phyloP scores from a whole-genome alignment of 768 basidiomycete species.

The Termitomyces sp. region DNA sequence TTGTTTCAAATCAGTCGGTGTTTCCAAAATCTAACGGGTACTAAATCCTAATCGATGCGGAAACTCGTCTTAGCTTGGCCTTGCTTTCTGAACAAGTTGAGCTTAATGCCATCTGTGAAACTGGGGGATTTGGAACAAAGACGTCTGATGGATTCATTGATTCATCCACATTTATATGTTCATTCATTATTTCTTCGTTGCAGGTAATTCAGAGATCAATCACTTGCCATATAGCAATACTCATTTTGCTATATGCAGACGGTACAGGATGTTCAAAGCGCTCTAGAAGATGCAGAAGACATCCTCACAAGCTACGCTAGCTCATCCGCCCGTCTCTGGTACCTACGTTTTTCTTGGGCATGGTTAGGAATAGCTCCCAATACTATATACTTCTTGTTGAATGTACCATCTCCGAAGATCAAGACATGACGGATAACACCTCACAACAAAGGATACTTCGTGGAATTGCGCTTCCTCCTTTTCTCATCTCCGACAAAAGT shows the following conservation, averaged over 20 bases:
- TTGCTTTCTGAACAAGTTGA: slow-evolving; percentile 25
- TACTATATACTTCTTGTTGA: slow-evolving; percentile 20
- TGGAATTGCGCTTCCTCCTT: slow-evolving; percentile 22
- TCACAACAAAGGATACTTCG: slow-evolving; percentile 29
- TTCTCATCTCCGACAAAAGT: neutral
- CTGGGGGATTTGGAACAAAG: slow-evolving; percentile 24
- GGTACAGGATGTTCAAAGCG: slow-evolving; percentile 36
- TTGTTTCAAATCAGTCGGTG: slow-evolving; percentile 22
- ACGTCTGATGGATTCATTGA: slow-evolving; percentile 16
- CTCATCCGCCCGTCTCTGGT: slow-evolving; percentile 34
- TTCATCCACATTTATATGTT: slow-evolving; percentile 29
- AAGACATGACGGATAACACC: slow-evolving; percentile 17
- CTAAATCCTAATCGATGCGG: slow-evolving; percentile 14
- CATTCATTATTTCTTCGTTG: slow-evolving; percentile 41
- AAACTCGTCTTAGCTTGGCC: slow-evolving; percentile 20
- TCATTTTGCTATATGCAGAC: slow-evolving; percentile 27
- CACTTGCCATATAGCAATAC: neutral
- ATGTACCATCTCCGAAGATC: slow-evolving; percentile 14
- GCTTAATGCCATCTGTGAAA: slow-evolving; percentile 31
- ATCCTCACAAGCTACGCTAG: slow-evolving; percentile 28
- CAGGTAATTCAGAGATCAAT: slow-evolving; percentile 29
- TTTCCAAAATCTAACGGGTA: neutral
- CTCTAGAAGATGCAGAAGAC: slow-evolving; percentile 30
- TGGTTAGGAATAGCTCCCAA: slow-evolving; percentile 41
- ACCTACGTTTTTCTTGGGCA: slow-evolving; percentile 34